These are phyloP conservation scores for Corniculantispora saksenae DNA, from an alignment of 2,329 filamentous ascomycete species.

Conservation along the genomic window DNA sequence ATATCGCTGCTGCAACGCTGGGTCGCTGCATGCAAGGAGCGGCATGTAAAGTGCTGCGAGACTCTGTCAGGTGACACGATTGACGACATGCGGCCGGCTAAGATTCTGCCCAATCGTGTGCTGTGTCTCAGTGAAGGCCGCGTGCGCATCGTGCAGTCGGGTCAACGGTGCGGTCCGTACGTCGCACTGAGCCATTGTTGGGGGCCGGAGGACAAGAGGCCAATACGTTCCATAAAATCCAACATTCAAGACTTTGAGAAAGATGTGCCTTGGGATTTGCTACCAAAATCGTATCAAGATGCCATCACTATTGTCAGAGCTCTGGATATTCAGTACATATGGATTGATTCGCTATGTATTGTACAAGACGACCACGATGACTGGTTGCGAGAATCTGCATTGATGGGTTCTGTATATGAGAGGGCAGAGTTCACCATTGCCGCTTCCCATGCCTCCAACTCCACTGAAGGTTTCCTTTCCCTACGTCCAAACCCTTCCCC, in stretches of 20 bases:
- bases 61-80: background rate
- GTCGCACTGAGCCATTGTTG: constrained; percentile 11
- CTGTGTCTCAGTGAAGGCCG: background rate
- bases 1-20: background rate
- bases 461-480: background rate
- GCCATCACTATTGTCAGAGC: background rate
- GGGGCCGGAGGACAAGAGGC: background rate
- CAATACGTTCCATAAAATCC: background rate
- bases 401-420: background rate
- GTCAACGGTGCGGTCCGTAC: background rate
- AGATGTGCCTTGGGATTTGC: background rate
- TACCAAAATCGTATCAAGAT: background rate
- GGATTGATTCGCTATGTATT: constrained; percentile 10
- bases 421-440: background rate
- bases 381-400: background rate
- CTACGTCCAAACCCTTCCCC: background rate
- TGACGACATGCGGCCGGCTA: background rate
- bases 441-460: background rate
- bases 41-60: background rate
- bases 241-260: background rate
- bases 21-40: background rate
- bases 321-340: background rate
- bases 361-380: background rate
- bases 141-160: background rate
- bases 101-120: background rate